Evolutionary conservation across 1,139 yeast species (phyloP).

Genomic region (Kodamaea sp.): DNA sequence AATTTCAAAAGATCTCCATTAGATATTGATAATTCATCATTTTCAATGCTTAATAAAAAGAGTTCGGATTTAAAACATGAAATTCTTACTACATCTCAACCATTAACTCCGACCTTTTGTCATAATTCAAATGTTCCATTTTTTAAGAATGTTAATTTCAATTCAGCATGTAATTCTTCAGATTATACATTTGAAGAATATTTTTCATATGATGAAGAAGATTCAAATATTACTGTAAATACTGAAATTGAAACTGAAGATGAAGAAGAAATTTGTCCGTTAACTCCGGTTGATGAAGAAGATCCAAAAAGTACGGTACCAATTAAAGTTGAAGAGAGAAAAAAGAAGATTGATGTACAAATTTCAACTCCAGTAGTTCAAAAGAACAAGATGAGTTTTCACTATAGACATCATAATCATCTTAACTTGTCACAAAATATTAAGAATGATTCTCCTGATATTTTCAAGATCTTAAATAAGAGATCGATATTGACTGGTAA

Average conservation of each 20-base stretch:
- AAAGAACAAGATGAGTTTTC: slow-evolving; percentile 35
- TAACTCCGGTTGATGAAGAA: slow-evolving; percentile 7
- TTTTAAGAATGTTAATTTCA: slow-evolving; percentile 39
- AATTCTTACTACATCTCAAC: slow-evolving; percentile 6
- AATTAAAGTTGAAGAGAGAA: slow-evolving; percentile 3
- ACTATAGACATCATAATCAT: slow-evolving; percentile 42
- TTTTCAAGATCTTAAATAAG: slow-evolving; percentile 39
- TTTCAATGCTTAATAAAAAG: slow-evolving; percentile 30
- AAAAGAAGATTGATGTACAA: not conserved
- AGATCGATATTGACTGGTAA: slow-evolving; percentile 47
- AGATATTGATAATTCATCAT: slow-evolving; percentile 31
- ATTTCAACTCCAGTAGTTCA: slow-evolving; percentile 5
- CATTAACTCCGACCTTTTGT: slow-evolving; percentile 9
- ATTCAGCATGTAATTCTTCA: slow-evolving; percentile 29
- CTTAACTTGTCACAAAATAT: slow-evolving; percentile 29
- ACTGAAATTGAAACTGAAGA: slow-evolving; percentile 2
- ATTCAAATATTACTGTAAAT: not conserved
- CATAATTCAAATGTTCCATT: slow-evolving; percentile 30
- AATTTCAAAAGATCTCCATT: slow-evolving; percentile 23
- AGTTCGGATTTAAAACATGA: slow-evolving; percentile 3
- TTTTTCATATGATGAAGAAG: slow-evolving; percentile 19
- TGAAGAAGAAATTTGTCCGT: not conserved
- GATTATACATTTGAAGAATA: slow-evolving; percentile 38
- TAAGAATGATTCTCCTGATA: slow-evolving; percentile 15
- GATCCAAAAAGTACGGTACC: slow-evolving; percentile 10